Base-by-base conservation (phyloP, 805 yeast species). In the Ogataea haglerorum region DNA sequence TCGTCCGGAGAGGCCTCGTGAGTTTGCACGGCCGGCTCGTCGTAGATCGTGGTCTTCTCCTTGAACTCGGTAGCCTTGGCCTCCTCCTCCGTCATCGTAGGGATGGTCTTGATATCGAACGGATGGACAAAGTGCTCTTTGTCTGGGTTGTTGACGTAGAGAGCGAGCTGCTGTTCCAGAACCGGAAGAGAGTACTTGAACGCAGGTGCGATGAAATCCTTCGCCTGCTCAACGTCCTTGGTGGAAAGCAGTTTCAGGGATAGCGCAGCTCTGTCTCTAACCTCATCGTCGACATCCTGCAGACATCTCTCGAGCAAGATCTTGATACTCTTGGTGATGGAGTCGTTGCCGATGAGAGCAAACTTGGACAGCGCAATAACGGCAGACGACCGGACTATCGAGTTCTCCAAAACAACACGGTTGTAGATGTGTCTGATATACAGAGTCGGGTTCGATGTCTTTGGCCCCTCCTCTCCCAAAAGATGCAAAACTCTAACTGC, bases 371-470 rank as follows among this genome's bases (percentile, higher is more conserved):
- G 73, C 0, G 98, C 90, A 52, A 86, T 78, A 30, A 93, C 95
- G 0, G 99, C 99, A 28, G 96, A 89, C 2, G 97, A 90, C 62
- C 99, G 80, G 41, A 93, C 90, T 43, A 90, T 82, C 5, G 98
- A 87, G 65, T 93, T 93, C 60, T 93, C 99, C 58, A 93, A 76
- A 5, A 91, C 96, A 60, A 93, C 91, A 63, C 99, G 80, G 75
- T 93, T 93, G 70, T 91, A 93, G 52, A 93, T 91, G 65, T 90
- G 95, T 69, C 99, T 83, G 48, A 93, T 90, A 65, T 88, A 91
- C 54, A 85, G 73, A 1, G 96, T 84, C 42, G 98, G 96, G 49
- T 83, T 84, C 6, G 82, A 53, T 5, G 96, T 82, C 43, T 73
- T 69, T 56, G 99, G 97, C 46, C 99, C 99, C 64, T 90, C 95